These are phyloP conservation scores for Kodamaea arcana DNA, from an alignment of 1,139 yeast species.

Conservation along the genomic window DNA sequence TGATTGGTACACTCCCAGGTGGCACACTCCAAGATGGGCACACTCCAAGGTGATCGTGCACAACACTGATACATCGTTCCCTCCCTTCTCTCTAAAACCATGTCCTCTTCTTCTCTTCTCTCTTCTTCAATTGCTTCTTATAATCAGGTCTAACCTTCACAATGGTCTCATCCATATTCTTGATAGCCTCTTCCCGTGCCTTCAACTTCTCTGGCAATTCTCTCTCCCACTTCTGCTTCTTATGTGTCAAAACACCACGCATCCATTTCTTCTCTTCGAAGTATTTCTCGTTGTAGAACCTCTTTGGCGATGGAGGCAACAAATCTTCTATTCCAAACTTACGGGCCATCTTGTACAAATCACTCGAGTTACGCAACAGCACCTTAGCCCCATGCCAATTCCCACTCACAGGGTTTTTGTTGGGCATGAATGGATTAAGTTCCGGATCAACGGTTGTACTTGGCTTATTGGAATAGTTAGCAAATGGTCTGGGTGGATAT, in stretches of 20 bases:
- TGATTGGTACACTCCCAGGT: too few relatives aligned
- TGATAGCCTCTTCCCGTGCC: constrained; percentile 63
- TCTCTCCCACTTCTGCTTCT: constrained; percentile 80
- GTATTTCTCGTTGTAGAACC: constrained; percentile 78
- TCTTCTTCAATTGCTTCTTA: constrained; percentile 52
- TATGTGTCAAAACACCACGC: constrained; percentile 75
- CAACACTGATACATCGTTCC: too few relatives aligned
- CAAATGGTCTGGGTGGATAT: constrained; percentile 84
- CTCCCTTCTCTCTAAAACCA: constrained; percentile 46
- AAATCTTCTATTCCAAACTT: constrained; percentile 76
- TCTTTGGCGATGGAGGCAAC: constrained; percentile 72
- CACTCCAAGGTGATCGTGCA: too few relatives aligned
- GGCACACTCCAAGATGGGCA: too few relatives aligned
- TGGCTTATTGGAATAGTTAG: constrained; percentile 60
- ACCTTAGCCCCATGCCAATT: constrained; percentile 73
- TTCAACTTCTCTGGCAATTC: constrained; percentile 57
- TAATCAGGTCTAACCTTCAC: constrained; percentile 61
- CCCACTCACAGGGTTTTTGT: constrained; percentile 78
- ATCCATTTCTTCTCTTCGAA: constrained; percentile 65
- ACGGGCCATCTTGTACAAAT: constrained; percentile 76
- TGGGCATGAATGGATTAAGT: constrained; percentile 86
- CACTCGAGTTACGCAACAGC: constrained; percentile 82
- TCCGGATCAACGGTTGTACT: constrained; percentile 60
- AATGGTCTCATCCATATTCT: constrained; percentile 69
- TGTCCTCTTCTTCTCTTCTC: constrained; percentile 41